These are phyloP conservation scores for Eragrostis tef DNA, from an alignment of 202 grass and related monocot species.

Conservation along the genomic window DNA sequence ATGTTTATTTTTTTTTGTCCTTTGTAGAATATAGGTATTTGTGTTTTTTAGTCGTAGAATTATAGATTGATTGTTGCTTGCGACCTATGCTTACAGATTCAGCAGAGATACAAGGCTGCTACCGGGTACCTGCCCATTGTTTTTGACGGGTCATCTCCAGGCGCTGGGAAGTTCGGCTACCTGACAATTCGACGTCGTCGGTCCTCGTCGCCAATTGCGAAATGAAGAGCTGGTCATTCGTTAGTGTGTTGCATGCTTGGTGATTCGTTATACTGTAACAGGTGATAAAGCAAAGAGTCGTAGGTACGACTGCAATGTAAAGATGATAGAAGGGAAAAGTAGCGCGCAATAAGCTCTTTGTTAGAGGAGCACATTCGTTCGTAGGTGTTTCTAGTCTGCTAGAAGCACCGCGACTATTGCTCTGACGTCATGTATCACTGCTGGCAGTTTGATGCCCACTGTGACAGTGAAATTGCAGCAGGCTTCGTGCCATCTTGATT, in stretches of 20 bases:
- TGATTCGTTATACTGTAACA: background rate
- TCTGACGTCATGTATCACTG: background rate
- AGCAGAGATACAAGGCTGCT: slow-evolving; percentile 77
- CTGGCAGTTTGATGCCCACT: background rate
- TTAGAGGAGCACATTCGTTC: too few species aligned
- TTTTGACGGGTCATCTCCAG: slow-evolving; percentile 71
- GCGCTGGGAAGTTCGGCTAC: slow-evolving; percentile 76
- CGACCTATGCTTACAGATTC: slow-evolving; percentile 64
- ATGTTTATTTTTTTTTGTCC: background rate
- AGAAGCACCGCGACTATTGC: background rate
- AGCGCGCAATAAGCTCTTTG: too few species aligned
- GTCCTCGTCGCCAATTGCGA: background rate
- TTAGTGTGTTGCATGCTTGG: background rate
- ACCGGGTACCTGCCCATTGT: slow-evolving; percentile 64
- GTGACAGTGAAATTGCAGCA: background rate
- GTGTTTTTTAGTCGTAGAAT: background rate
- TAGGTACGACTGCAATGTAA: too few species aligned
- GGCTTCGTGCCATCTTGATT: background rate
- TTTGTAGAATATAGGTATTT: background rate
- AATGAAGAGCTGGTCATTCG: background rate
- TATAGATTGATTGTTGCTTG: background rate
- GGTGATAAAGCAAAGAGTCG: background rate
- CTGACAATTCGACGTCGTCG: slow-evolving; percentile 60
- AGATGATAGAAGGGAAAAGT: too few species aligned
- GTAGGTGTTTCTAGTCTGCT: too few species aligned